Percentiles rank a stretch among this genome's conserved stretches.
phyloP scores from a whole-genome alignment of 306 rosid species.

The Vigna mungo region DNA sequence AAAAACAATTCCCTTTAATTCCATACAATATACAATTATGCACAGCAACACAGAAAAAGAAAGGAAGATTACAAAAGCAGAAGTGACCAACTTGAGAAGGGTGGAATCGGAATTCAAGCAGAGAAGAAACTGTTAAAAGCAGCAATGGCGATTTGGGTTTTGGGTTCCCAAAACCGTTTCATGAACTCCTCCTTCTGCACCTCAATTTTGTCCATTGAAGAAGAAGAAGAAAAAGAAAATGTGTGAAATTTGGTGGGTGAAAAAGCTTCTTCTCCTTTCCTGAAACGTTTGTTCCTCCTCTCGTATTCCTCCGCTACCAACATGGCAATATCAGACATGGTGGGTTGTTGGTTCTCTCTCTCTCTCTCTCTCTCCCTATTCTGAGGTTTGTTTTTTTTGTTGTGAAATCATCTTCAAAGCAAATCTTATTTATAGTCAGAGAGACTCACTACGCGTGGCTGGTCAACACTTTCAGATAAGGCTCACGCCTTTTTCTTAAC shows the following conservation, averaged over 20 bases:
- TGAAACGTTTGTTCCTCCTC: constrained; percentile 56
- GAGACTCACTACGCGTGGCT: background rate
- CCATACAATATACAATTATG: background rate
- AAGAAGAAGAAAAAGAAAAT: constrained; percentile 45
- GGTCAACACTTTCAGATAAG: constrained; percentile 47
- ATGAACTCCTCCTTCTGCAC: constrained; percentile 25
- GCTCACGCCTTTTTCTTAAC: background rate
- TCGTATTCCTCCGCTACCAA: constrained; percentile 80
- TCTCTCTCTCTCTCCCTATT: too few species aligned
- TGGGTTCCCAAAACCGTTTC: constrained; percentile 57
- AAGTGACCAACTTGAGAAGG: background rate
- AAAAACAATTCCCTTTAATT: background rate
- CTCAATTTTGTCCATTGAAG: constrained; percentile 37
- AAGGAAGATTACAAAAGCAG: background rate
- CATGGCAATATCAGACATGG: constrained; percentile 79
- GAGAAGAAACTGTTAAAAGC: constrained; percentile 80
- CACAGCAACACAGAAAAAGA: background rate
- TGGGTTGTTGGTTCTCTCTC: background rate
- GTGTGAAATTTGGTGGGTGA: constrained; percentile 10
- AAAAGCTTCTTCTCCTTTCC: constrained; percentile 1
- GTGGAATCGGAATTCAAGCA: constrained; percentile 49
- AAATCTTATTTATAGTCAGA: constrained; percentile 35
- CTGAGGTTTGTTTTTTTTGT: too few species aligned
- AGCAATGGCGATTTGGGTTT: constrained; percentile 62
- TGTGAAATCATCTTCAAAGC: background rate